Evolutionary conservation across 768 basidiomycete genomes (phyloP).

Genomic region (Leucosporidium creatinivorum): DNA sequence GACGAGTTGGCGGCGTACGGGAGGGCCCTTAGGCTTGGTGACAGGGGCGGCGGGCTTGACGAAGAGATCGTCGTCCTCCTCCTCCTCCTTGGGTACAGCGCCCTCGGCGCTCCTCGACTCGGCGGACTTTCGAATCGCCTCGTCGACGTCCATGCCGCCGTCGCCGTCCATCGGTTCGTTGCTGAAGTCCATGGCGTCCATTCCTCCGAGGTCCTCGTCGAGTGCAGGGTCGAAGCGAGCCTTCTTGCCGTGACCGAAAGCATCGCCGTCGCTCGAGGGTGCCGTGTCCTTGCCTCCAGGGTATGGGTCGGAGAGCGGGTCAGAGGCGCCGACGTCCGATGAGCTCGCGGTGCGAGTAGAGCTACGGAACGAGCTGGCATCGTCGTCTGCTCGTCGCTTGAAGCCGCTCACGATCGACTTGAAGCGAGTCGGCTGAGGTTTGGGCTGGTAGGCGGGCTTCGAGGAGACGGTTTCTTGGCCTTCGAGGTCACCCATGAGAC

Average conservation of each 20-base stretch:
- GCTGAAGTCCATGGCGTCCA: slow-evolving; percentile 29
- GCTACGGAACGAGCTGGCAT: slow-evolving; percentile 10
- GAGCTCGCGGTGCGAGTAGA: slow-evolving; percentile 7
- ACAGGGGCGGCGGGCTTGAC: slow-evolving; percentile 29
- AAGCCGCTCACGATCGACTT: not conserved
- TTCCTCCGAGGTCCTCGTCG: slow-evolving; percentile 15
- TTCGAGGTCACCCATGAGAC: slow-evolving; percentile 67
- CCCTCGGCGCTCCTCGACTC: slow-evolving; percentile 29
- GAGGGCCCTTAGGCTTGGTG: slow-evolving; percentile 30
- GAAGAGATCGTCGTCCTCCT: slow-evolving; percentile 35
- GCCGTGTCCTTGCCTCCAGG: slow-evolving; percentile 38
- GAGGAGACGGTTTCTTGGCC: slow-evolving; percentile 29
- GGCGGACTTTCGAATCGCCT: slow-evolving; percentile 31
- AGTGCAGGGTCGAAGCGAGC: slow-evolving; percentile 17
- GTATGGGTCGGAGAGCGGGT: slow-evolving; percentile 42
- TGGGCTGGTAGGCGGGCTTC: not conserved
- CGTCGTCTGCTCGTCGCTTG: slow-evolving; percentile 22
- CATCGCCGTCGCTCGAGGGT: slow-evolving; percentile 55
- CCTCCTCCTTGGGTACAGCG: slow-evolving; percentile 25
- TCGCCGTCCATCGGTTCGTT: slow-evolving; percentile 37
- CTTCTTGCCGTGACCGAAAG: slow-evolving; percentile 40
- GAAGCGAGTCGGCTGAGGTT: not conserved
- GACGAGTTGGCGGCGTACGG: slow-evolving; percentile 33
- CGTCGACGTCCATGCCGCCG: slow-evolving; percentile 20
- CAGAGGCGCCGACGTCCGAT: slow-evolving; percentile 35